A percentile compares a stretch with the other conserved stretches of the same genome.
Evolutionary conservation across 202 grass and related monocot species (phyloP).

Genomic region (Setaria italica): DNA sequence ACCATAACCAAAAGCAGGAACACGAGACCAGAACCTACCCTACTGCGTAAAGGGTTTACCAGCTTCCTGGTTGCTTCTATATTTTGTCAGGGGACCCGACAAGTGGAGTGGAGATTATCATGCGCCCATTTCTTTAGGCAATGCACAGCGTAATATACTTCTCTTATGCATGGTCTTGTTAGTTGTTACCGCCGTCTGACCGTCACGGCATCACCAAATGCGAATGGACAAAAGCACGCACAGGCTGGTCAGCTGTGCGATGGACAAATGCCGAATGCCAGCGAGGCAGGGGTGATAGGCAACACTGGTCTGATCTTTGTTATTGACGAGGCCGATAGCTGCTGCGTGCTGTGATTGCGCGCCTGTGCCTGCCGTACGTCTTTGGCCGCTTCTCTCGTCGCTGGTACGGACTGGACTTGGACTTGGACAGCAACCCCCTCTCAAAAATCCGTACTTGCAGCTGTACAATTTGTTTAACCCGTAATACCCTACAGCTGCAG

Average conservation of each 20-base stretch:
- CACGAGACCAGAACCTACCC: not conserved
- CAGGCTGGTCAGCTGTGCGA: too few species aligned
- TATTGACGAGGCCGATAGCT: not conserved
- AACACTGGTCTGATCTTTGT: not conserved
- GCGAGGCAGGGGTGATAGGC: too few species aligned
- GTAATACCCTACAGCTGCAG: not conserved
- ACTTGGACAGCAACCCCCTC: not conserved
- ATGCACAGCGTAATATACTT: not conserved
- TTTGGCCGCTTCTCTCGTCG: not conserved
- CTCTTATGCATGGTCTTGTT: not conserved
- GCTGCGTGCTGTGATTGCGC: too few species aligned
- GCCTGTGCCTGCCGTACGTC: too few species aligned
- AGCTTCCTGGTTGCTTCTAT: not conserved
- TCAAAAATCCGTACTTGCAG: not conserved
- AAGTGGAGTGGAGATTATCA: not conserved
- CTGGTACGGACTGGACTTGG: not conserved
- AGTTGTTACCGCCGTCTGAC: not conserved
- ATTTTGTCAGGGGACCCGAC: too few species aligned
- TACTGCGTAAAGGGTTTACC: not conserved
- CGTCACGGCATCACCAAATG: not conserved
- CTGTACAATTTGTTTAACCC: not conserved
- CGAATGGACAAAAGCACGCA: too few species aligned
- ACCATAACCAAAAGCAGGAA: not conserved
- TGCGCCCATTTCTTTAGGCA: not conserved
- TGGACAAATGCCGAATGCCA: too few species aligned